Percentiles rank a stretch among this genome's conserved stretches.
Evolutionary conservation across 192 early-diverging fungal genomes (phyloP).

Genomic region (Spinellus fusiger): DNA sequence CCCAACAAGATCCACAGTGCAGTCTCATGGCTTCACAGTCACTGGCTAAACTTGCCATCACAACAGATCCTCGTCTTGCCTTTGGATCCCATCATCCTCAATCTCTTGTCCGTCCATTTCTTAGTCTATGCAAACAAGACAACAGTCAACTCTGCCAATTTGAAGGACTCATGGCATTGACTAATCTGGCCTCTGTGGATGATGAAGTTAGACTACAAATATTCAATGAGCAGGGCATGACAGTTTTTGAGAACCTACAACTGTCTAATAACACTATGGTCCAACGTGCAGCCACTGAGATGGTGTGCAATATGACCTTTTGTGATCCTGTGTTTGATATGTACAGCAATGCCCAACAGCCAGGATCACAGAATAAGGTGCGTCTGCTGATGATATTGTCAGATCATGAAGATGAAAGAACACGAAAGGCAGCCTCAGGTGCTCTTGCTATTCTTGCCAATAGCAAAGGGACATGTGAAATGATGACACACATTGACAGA

Average conservation of each 20-base stretch:
- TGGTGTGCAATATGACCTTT: conserved; percentile 91
- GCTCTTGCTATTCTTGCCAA: conserved; percentile 76
- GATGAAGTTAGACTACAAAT: conserved; percentile 61
- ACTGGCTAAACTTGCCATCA: conserved; percentile 90
- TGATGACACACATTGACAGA: conserved; percentile 50
- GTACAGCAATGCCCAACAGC: conserved; percentile 51
- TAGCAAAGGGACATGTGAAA: conserved; percentile 43
- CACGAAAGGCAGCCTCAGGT: conserved; percentile 79
- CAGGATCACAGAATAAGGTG: conserved; percentile 47
- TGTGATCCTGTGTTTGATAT: conserved; percentile 71
- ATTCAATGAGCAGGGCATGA: conserved; percentile 53
- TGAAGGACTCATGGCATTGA: conserved; percentile 89
- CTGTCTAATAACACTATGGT: conserved; percentile 78
- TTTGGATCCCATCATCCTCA: conserved; percentile 63
- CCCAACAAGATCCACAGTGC: conserved; percentile 57
- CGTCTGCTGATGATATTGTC: conserved; percentile 80
- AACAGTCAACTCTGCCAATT: conserved; percentile 66
- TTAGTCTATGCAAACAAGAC: conserved; percentile 53
- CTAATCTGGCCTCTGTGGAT: conserved; percentile 78
- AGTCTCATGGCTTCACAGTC: conserved; percentile 75
- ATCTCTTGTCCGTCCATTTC: conserved; percentile 68
- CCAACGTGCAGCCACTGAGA: conserved; percentile 83
- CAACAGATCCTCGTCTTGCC: conserved; percentile 81
- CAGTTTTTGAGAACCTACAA: conserved; percentile 69
- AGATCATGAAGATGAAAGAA: conserved; percentile 81